phyloP scores from a whole-genome alignment of 2,329 filamentous ascomycete species.

The Aspergillus calidoustus region DNA sequence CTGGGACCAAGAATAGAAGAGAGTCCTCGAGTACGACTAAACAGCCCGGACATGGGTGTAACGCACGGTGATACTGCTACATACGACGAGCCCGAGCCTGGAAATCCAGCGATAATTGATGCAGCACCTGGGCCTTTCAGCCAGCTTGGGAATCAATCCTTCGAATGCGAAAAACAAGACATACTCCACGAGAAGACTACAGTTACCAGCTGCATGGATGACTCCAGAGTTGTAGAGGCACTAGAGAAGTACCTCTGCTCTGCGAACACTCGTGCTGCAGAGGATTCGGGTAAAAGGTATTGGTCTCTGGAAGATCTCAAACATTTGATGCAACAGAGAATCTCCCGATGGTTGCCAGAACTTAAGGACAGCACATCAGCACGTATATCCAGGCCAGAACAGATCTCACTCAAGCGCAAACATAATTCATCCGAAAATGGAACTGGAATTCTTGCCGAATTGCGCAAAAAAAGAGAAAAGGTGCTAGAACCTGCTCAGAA shows the following conservation, averaged over 20 bases:
- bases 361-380: background rate
- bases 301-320: constrained; percentile 33
- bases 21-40: background rate
- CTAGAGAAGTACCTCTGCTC: constrained; percentile 23
- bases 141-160: background rate
- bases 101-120: background rate
- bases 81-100: background rate
- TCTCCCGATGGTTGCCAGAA: constrained; percentile 17
- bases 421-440: background rate
- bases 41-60: background rate
- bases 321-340: constrained; percentile 24
- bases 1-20: background rate
- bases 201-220: background rate
- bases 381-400: background rate
- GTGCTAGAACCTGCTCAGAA: background rate
- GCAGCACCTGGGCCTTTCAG: constrained; percentile 18
- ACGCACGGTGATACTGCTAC: background rate
- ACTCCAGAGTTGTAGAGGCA: constrained; percentile 11
- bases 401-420: constrained; percentile 12
- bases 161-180: background rate
- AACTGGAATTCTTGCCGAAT: background rate
- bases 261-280: background rate
- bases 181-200: background rate
- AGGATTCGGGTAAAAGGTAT: constrained; percentile 15
- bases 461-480: background rate